Evolutionary conservation across 495 filamentous ascomycete species (phyloP), one percentile per base, ranked within the genome.

Genomic region (Entonaema liquescens): DNA sequence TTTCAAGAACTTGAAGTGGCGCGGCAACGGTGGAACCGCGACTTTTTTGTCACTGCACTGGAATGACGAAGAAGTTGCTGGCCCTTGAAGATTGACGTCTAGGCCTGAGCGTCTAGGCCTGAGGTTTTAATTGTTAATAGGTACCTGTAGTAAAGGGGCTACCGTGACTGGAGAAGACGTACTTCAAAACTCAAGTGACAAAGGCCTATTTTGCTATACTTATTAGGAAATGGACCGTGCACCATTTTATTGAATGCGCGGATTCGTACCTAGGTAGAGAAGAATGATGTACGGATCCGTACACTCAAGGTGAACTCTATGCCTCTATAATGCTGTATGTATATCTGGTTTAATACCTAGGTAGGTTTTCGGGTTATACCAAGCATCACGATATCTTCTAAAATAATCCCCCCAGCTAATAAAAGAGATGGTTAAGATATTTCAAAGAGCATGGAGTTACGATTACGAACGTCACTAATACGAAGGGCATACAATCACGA

Each of bases 51-150:
- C 7, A 36, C 13, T 9, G 33, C 15, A 42, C 53, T 61, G 62
- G 67, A 65, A 70, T 70, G 67, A 65, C 67, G 61, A 70, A 65
- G 67, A 64, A 70, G 53, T 26, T 69, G 53, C 66, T 60, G 66
- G 64, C 47, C 64, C n/a, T 59, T 23, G 21, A 15, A 66, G 47
- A 33, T 19, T 60, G 40, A 25, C 9, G 42, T 62, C 12, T 7
- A 29, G n/a, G n/a, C n/a, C n/a, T n/a, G n/a, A n/a, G n/a, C 7
- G 38, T 52, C 13, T 5, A 31, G 15, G 15, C 31, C 19, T 4
- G 12, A 26, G 54, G 21, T 38, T 21, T 13, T 57, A 17, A 21
- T 57, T 36, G 54, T 57, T 57, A 57, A 9, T 15, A 2, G 19
- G 17, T 57, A 57, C 54, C 23, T 35, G 13, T 17, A 21, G 1